Conservation (phyloP, 441 rosid species). For the Gossypium schwendimanii region DNA sequence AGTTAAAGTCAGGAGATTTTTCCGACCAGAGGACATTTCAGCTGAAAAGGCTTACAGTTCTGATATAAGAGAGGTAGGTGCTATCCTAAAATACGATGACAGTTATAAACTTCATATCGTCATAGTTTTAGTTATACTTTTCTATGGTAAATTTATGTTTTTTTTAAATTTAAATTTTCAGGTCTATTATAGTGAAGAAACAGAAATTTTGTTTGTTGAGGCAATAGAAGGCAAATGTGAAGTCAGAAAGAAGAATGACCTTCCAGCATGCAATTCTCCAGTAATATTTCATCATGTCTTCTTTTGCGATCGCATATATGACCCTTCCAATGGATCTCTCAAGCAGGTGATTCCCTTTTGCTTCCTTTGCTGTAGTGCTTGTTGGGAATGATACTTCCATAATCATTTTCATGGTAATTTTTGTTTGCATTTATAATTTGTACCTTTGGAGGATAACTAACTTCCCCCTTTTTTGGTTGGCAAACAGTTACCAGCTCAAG, state of each 20-base stretch:
- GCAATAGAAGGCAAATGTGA: conserved; percentile 65
- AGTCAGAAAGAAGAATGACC: conserved; percentile 57
- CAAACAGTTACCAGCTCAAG: conserved; percentile 54
- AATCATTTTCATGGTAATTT: conserved; percentile 1
- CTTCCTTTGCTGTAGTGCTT: background rate
- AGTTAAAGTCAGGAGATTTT: conserved; percentile 55
- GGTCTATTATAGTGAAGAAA: conserved; percentile 67
- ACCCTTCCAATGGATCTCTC: conserved; percentile 55
- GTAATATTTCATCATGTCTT: conserved; percentile 53
- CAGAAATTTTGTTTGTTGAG: conserved; percentile 26
- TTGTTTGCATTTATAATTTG: conserved; percentile 2
- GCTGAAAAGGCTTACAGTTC: conserved; percentile 66
- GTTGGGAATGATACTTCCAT: background rate
- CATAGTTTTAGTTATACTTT: background rate
- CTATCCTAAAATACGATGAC: background rate
- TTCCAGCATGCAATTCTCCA: conserved; percentile 37
- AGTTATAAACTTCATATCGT: background rate
- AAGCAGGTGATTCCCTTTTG: conserved; percentile 42
- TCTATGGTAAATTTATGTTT: background rate
- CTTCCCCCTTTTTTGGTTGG: background rate
- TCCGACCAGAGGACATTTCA: conserved; percentile 80
- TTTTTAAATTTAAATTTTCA: conserved; percentile 17
- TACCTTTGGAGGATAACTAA: conserved; percentile 1
- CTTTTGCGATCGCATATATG: conserved; percentile 65
- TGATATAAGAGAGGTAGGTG: conserved; percentile 68